Conservation (phyloP, 2,329 filamentous ascomycete genomes). For the Pestalotiopsis sp. region DNA sequence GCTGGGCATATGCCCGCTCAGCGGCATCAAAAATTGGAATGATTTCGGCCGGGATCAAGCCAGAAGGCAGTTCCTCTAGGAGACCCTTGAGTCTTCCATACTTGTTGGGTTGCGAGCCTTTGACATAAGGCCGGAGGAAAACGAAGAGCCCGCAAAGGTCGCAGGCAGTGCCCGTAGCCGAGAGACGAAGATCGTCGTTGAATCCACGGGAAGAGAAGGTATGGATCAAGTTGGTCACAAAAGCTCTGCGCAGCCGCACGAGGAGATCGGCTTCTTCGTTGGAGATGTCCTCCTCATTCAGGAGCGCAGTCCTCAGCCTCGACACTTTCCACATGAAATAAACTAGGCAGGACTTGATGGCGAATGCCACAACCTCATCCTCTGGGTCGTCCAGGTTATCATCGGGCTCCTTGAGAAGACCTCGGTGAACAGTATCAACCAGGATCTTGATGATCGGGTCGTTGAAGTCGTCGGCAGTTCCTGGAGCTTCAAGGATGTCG, state of each 20-base stretch:
- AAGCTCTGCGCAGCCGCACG: conserved; percentile 56
- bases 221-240: conserved; percentile 66
- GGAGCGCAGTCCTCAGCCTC: conserved; percentile 57
- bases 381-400: conserved; percentile 76
- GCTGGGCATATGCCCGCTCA: conserved; percentile 79
- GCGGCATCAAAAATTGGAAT: conserved; percentile 76
- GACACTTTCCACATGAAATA: conserved; percentile 96
- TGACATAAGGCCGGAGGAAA: conserved; percentile 63
- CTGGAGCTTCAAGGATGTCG: conserved; percentile 69
- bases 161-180: conserved; percentile 75
- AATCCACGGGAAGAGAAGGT: conserved; percentile 68
- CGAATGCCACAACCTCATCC: conserved; percentile 75
- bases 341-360: conserved; percentile 77
- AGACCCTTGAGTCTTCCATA: conserved; percentile 61
- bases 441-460: conserved; percentile 68
- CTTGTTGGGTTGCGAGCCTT: conserved; percentile 46
- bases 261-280: conserved; percentile 63
- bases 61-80: conserved; percentile 69
- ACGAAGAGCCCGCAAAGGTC: conserved; percentile 83
- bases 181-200: conserved; percentile 78
- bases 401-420: conserved; percentile 68
- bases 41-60: conserved; percentile 66
- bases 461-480: conserved; percentile 49
- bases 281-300: conserved; percentile 57
- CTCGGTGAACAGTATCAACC: conserved; percentile 73